phyloP scores from a whole-genome alignment of 192 early-diverging fungal genomes.

The Backusella tuberculispora region DNA sequence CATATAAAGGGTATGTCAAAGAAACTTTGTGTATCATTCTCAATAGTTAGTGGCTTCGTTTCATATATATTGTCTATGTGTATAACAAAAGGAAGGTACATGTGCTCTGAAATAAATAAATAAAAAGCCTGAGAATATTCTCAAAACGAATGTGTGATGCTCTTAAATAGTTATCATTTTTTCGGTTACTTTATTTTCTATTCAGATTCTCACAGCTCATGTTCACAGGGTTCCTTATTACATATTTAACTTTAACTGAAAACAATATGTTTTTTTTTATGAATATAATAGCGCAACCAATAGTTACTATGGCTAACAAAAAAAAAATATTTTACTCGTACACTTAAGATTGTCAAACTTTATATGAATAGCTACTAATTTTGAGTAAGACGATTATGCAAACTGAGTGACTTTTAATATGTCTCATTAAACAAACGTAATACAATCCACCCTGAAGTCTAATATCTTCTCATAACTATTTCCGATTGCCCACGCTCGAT shows the following conservation, averaged over 20 bases:
- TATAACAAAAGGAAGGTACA: background rate
- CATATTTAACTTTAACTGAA: too few species aligned
- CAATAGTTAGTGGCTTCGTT: background rate
- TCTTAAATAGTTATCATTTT: too few species aligned
- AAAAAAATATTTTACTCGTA: background rate
- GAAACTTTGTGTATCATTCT: background rate
- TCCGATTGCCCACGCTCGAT: background rate
- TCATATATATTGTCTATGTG: background rate
- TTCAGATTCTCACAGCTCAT: too few species aligned
- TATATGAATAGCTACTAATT: background rate
- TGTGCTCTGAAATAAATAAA: background rate
- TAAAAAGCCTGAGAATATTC: too few species aligned
- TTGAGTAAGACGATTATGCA: background rate
- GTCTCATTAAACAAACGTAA: background rate
- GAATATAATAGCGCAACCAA: too few species aligned
- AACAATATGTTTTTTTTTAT: too few species aligned
- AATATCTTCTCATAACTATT: background rate
- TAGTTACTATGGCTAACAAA: background rate
- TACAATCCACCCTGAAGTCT: background rate
- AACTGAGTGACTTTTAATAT: background rate
- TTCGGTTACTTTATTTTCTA: too few species aligned
- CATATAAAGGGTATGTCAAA: background rate
- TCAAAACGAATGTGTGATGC: too few species aligned
- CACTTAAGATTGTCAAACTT: background rate
- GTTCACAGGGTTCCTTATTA: too few species aligned